Conservation (phyloP, 805 yeast genomes). For the Ogataea populi-albae region DNA sequence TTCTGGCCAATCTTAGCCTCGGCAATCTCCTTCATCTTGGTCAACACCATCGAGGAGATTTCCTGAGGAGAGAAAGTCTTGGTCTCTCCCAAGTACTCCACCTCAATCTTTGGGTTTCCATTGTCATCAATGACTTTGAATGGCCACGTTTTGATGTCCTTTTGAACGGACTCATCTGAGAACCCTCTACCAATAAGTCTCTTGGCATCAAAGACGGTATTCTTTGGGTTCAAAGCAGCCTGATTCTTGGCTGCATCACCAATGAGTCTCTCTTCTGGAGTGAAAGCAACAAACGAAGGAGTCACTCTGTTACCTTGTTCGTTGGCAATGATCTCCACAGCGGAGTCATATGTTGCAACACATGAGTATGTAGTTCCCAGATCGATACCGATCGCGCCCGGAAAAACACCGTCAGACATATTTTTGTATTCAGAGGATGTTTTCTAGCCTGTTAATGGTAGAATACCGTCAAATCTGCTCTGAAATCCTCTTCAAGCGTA, state of each 20-base stretch:
- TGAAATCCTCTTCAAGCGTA: not conserved
- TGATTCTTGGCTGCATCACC: constrained; percentile 85
- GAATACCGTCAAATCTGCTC: constrained; percentile 1
- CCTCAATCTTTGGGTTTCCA: constrained; percentile 68
- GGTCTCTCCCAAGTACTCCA: constrained; percentile 65
- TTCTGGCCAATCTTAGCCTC: constrained; percentile 71
- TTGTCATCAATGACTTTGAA: constrained; percentile 64
- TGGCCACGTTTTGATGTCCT: constrained; percentile 90
- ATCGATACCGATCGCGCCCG: constrained; percentile 99
- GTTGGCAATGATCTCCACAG: constrained; percentile 77
- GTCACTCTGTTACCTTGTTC: constrained; percentile 87
- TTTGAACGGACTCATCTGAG: constrained; percentile 74
- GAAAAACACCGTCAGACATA: constrained; percentile 98
- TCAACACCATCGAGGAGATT: constrained; percentile 72
- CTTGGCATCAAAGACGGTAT: constrained; percentile 81
- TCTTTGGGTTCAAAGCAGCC: constrained; percentile 75
- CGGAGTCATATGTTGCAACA: constrained; percentile 72
- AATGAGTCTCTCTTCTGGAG: constrained; percentile 72
- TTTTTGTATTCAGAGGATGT: constrained; percentile 22
- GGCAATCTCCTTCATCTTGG: constrained; percentile 81
- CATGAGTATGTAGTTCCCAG: constrained; percentile 83
- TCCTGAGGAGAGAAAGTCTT: constrained; percentile 73
- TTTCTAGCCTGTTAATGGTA: not conserved
- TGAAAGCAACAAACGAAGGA: constrained; percentile 79
- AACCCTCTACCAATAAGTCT: constrained; percentile 80